A percentile compares a stretch with the other conserved stretches of the same genome.
Evolutionary conservation across 176 grass and related monocot species (phyloP).

Genomic region (Bromus sterilis): DNA sequence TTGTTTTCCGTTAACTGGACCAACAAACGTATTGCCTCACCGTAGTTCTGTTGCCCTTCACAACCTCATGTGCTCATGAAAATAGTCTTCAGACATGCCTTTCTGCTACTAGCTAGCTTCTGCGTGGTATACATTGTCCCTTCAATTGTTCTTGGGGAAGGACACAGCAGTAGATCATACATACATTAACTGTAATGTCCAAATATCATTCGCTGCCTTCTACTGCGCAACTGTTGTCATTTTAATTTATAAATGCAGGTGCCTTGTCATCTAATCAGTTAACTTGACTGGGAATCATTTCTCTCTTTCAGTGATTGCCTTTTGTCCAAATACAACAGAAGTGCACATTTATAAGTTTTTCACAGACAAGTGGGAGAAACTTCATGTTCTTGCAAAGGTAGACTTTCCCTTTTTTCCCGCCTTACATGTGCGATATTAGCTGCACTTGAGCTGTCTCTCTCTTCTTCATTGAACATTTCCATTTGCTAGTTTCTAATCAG

Average conservation of each 20-base stretch:
- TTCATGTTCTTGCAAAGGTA: slow-evolving; percentile 98
- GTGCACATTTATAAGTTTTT: slow-evolving; percentile 92
- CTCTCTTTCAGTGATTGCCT: slow-evolving; percentile 76
- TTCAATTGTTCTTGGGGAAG: neutral
- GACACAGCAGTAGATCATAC: neutral
- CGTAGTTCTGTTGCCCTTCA: neutral
- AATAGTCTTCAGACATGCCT: neutral
- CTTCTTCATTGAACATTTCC: neutral
- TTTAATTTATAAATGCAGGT: neutral
- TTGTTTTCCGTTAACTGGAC: neutral
- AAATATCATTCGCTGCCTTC: neutral
- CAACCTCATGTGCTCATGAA: neutral
- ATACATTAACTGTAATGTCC: neutral
- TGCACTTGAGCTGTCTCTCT: neutral
- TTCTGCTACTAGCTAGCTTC: neutral
- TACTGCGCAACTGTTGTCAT: neutral
- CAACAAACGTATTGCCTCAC: accelerated
- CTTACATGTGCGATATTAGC: neutral
- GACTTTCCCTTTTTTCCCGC: neutral
- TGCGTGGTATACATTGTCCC: neutral
- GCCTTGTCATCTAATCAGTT: neutral
- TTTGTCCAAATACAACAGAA: slow-evolving; percentile 95
- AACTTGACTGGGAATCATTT: slow-evolving; percentile 15
- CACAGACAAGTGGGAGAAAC: slow-evolving; percentile 91
- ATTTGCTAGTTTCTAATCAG: neutral